Evolutionary conservation across 768 basidiomycete species (phyloP), one percentile per base, ranked within the genome.

Genomic region (Tricholoma saponaceum): DNA sequence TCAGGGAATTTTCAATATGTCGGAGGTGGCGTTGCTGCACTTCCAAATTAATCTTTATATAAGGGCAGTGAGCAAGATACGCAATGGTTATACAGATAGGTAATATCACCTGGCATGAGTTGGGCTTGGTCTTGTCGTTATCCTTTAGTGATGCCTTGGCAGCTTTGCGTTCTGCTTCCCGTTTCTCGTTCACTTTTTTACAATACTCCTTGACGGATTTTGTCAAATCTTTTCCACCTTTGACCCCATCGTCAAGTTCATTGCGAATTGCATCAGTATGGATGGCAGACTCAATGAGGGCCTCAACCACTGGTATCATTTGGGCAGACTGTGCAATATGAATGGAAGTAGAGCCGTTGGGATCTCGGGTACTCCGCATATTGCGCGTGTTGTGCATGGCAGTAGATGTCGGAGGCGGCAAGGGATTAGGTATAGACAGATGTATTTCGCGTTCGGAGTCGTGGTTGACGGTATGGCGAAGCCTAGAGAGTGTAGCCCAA

Each of bases 231-330:
- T 82, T 90, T 35, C 71, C 77, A 25, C 83, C 79, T 61, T 80
- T 77, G 0, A 71, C 57, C 5, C 85, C 86, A 4, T 72, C 73
- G 9, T 90, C 90, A 14, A 93, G 70, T 55, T 85, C 87, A 28
- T 82, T 78, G 12, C 82, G 80, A 20, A 88, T 70, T 16, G 66
- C 62, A 46, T 75, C 70, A 7, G 84, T 78, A 25, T 77, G 68
- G 16, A 84, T 62, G 2, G 74, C 78, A 6, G 70, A 69, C 37
- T 87, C 76, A 13, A 88, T 78, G n/a, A 93, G 73, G 3, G 82
- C 78, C 6, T 77, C 59, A 26, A 92, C 64, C 20, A 89, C 77
- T 14, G 90, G 89, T 13, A 92, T 73, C 63, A 92, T 76, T 62
- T 91, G 90, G 4, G 78, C 78, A 0, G 87, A 64, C 77, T 78